Evolutionary conservation across 2,329 filamentous ascomycete species (phyloP), one percentile per base, ranked within the genome.

Genomic region (Coccinonectria pachysandricola): DNA sequence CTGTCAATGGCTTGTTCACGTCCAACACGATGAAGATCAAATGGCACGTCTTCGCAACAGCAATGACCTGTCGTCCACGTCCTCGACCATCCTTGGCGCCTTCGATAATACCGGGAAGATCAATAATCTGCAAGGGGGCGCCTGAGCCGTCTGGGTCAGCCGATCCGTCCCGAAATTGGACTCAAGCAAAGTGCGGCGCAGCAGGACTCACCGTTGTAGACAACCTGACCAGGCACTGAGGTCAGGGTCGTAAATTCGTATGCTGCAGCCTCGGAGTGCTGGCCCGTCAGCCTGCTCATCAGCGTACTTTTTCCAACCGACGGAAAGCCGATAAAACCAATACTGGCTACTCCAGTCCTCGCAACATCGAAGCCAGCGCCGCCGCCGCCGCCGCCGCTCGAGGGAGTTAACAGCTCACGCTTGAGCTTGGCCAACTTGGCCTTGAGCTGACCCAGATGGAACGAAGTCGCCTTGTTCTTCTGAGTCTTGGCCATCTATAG

Each of bases 221-320:
- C 63, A 36, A 98, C 86, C 63, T 96, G 91, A 28, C 91, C 91
- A 21, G 91, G 91, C 24, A 98, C 91, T 23, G 88, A 95, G 18
- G 91, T 98, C 55, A 98, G 69, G 28, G 91, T 98, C 40, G 91
- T 98, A 65, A 98, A 98, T 56, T 98, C 91, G 60, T 98, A 98
- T 27, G 88, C 91, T 11, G 91, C 91, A 30, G 77, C 88, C 67
- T 98, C 91, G 3, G 88, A 96, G 55, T 98, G 88, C 60, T 95
- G 88, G 27, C 91, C 91, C 21, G 91, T 98, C 53, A 98, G 62
- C 50, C 68, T 76, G 53, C 79, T 94, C 87, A 98, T 95, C 47
- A 98, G 68, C 26, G 91, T 98, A 71, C 85, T 94, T 64, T 98
- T 98, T 36, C 91, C 91, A 37, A 98, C 91, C 1, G 91, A 98